These are phyloP conservation scores for Exobasidium rhododendri DNA, from an alignment of 1,284 basidiomycete genomes.

Conservation along the genomic window DNA sequence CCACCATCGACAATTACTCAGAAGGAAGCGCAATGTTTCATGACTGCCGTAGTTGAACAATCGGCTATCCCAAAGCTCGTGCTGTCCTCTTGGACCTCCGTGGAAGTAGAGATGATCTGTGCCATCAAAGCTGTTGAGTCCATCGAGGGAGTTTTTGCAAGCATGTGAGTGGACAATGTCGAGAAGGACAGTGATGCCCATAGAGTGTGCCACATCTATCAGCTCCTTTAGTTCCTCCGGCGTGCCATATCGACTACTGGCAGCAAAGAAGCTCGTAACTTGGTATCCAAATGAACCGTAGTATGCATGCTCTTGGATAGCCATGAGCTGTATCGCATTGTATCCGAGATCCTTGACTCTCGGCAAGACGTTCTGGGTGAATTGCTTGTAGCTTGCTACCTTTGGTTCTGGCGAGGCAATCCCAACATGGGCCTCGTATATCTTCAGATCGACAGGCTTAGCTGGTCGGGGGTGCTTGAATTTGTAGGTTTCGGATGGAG, in stretches of 20 bases:
- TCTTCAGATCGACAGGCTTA: conserved; percentile 69
- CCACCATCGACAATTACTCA: conserved; percentile 92
- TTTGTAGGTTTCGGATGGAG: conserved; percentile 66
- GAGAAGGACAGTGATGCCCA: conserved; percentile 88
- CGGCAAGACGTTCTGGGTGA: conserved; percentile 73
- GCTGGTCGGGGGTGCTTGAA: conserved; percentile 77
- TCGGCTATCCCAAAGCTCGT: conserved; percentile 85
- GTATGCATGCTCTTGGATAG: conserved; percentile 94
- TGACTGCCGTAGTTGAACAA: conserved; percentile 94
- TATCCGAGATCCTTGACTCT: conserved; percentile 88
- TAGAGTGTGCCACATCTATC: conserved; percentile 86
- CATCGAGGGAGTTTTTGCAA: conserved; percentile 94
- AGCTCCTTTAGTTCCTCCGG: conserved; percentile 95
- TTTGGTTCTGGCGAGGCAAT: conserved; percentile 84
- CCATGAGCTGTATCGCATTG: conserved; percentile 83
- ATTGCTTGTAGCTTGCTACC: conserved; percentile 94
- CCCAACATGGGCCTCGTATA: conserved; percentile 93
- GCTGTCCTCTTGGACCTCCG: conserved; percentile 79
- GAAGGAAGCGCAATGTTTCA: conserved; percentile 87
- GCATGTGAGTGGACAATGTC: conserved; percentile 98
- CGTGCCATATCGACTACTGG: conserved; percentile 78
- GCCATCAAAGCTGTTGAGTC: conserved; percentile 91
- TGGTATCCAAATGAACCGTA: conserved; percentile 99
- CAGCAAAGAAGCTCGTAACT: conserved; percentile 96
- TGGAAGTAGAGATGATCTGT: conserved; percentile 97